Percentiles rank a stretch among this genome's conserved stretches.
Conservation (phyloP, 1,284 basidiomycete genomes). For the Serendipita sp. region DNA sequence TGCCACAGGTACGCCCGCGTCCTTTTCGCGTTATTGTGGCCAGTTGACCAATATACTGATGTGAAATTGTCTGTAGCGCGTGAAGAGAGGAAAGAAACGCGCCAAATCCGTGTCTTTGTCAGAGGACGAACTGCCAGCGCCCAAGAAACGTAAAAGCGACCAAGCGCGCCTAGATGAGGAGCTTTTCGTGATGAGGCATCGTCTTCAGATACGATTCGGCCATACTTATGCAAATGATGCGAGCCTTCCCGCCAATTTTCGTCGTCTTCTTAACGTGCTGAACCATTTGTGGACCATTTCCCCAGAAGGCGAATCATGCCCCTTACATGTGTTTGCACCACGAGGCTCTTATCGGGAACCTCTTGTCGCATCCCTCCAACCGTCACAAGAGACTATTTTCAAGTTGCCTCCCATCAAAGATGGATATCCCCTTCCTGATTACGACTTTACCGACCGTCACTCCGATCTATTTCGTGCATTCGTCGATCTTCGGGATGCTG, state of each 20-base stretch:
- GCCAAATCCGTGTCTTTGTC: background rate
- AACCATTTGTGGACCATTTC: too few species aligned
- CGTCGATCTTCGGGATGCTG: background rate
- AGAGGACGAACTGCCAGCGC: background rate
- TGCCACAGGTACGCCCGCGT: background rate
- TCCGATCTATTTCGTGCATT: background rate
- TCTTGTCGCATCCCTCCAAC: background rate
- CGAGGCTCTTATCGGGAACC: background rate
- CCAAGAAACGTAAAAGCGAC: background rate
- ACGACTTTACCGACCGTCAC: conserved; percentile 1
- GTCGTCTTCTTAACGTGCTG: background rate
- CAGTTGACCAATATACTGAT: background rate
- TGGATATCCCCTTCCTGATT: background rate
- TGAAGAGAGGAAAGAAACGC: background rate
- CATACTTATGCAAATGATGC: background rate
- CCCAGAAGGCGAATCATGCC: too few species aligned
- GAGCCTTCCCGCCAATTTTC: background rate
- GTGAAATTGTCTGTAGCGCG: background rate
- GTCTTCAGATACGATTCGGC: background rate
- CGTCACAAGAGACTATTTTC: background rate
- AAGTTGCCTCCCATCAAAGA: background rate
- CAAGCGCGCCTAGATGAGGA: background rate
- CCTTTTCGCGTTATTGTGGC: background rate
- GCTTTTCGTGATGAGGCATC: background rate
- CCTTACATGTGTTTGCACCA: too few species aligned